Conservation (phyloP, 192 early-diverging fungal species). For the Coemansia sp. region DNA sequence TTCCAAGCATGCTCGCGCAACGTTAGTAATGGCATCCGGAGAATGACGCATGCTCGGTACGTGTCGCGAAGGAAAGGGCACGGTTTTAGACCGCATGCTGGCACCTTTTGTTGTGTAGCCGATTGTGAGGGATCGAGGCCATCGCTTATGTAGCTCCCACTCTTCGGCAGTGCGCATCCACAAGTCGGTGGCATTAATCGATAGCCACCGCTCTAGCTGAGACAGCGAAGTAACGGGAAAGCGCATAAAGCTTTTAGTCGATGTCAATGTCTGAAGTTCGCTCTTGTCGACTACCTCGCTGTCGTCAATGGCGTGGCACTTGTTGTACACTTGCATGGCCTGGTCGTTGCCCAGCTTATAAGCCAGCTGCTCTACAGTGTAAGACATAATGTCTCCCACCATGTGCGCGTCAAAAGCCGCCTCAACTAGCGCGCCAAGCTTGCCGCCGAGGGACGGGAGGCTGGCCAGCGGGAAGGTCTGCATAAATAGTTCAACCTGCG, state of each 20-base stretch:
- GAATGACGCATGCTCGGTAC: conserved; percentile 9
- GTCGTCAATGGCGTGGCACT: conserved; percentile 48
- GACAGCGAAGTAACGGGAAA: conserved; percentile 12
- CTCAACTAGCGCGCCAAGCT: conserved; percentile 71
- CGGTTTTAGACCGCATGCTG: conserved; percentile 13
- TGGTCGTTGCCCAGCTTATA: conserved; percentile 26
- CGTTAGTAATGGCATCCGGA: conserved; percentile 20
- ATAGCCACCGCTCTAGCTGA: conserved; percentile 36
- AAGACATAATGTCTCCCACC: conserved; percentile 29
- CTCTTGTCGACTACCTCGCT: conserved; percentile 28
- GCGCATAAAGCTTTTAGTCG: conserved; percentile 39
- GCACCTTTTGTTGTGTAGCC: conserved; percentile 11
- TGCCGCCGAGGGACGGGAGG: conserved; percentile 85
- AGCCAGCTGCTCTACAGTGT: conserved; percentile 33
- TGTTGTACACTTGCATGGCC: conserved; percentile 24
- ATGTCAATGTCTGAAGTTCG: conserved; percentile 26
- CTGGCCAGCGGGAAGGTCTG: conserved; percentile 61
- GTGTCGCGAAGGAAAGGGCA: conserved; percentile 29
- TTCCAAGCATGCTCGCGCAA: conserved; percentile 17
- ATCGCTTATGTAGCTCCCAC: conserved; percentile 38
- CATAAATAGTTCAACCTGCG: conserved; percentile 60
- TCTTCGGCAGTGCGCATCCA: conserved; percentile 46
- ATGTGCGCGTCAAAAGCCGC: conserved; percentile 51
- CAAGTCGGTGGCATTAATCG: conserved; percentile 41
- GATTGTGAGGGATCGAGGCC: conserved; percentile 37